Conservation (phyloP, 331 rosid genomes). For the Rhamnella rubrinervis region DNA sequence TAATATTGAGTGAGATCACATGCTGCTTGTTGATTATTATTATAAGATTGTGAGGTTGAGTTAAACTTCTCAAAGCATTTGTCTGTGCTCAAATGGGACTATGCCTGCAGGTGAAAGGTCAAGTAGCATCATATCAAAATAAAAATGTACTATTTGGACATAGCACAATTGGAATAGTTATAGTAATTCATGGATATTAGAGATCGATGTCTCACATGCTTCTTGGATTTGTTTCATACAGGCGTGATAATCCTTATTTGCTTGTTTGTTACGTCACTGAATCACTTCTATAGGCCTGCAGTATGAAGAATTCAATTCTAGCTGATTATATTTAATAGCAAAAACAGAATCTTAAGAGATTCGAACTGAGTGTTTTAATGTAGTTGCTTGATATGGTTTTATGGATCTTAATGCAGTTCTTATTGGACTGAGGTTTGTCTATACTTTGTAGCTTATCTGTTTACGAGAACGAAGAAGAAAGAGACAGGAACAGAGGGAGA, state of each 20-base stretch:
- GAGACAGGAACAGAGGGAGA: constrained; percentile 45
- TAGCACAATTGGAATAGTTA: neutral
- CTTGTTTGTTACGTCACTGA: no score
- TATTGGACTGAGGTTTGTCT: constrained; percentile 25
- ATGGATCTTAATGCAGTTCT: constrained; percentile 4
- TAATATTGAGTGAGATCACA: no score
- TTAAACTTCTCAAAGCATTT: neutral
- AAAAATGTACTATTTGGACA: neutral
- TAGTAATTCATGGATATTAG: neutral
- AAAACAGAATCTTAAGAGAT: neutral
- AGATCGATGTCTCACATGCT: constrained; percentile 1
- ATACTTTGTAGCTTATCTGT: constrained; percentile 61
- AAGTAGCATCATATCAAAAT: neutral
- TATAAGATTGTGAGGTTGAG: neutral
- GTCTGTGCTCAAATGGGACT: neutral
- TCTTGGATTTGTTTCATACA: neutral
- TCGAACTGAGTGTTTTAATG: constrained; percentile 1
- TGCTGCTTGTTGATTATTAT: no score
- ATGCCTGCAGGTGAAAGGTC: neutral
- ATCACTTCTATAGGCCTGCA: neutral
- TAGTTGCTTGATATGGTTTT: constrained; percentile 2
- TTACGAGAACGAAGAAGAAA: constrained; percentile 70
- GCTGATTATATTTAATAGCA: neutral
- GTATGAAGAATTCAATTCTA: no score
- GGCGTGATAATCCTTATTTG: neutral